Base-by-base conservation (phyloP, 2,329 filamentous ascomycete species). In the Diaporthe citri region DNA sequence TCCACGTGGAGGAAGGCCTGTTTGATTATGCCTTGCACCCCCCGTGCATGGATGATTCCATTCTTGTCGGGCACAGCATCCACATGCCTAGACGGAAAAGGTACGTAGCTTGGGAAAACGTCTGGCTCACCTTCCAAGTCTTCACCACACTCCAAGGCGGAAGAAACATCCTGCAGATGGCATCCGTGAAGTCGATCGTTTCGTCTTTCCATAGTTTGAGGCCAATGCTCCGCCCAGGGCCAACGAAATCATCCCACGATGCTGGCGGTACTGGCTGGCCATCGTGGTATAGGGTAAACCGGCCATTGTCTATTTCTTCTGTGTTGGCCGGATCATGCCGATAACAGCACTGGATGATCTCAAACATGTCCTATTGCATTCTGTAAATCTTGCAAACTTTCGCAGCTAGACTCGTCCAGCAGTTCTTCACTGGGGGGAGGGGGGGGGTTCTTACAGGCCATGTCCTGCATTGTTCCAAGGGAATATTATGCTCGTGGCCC, bases 391-490 rank as follows among this genome's bases (percentile, higher is more conserved):
- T 28, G 25, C 10, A 46, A 9, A 9, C 9, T 39, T 55, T 28
- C 51, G 13, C 15, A 28, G n/a, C 51, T n/a, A 15, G 6, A 52
- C 2, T 13, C 51, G 10, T 10, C 2, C 22, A 36, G 22, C n/a
- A 25, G 10, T 9, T 12, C 4, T n/a, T 52, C 9, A 20, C 46
- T 41, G 39, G 5, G 17, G 52, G 9, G 28, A 6, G 2, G 15
- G 8, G 52, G 1, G n/a, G 10, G 3, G 0, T 31, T 39, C 72
- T 73, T 43, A 73, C 62, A 25, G 28, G 7, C 62, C 72, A 69
- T 17, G 72, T 60, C 41, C 34, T 73, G 62, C 62, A 73, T 1
- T 52, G 51, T 9, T 73, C 72, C 51, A 73, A 52, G 1, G 72
- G 72, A 6, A 69, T 51, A 2, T 34, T 25, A 56, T 31, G 34